phyloP scores from a whole-genome alignment of 306 rosid genomes.

The Potentilla sterilis region DNA sequence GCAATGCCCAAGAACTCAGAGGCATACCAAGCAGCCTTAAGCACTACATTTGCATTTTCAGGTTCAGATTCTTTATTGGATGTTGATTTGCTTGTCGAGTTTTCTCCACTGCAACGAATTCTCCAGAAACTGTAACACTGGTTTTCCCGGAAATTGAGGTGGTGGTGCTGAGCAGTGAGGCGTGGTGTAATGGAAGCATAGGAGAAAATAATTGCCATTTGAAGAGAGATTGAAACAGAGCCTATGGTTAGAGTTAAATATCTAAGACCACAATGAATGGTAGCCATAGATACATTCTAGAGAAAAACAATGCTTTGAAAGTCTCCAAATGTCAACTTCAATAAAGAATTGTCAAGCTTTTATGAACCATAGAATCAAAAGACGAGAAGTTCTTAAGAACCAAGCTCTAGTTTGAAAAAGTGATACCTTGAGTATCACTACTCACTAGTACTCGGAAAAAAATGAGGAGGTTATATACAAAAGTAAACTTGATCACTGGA shows the following conservation, averaged over 20 bases:
- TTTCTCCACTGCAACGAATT: slow-evolving; percentile 57
- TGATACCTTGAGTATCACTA: not conserved
- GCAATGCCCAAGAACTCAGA: slow-evolving; percentile 89
- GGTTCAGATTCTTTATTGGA: slow-evolving; percentile 37
- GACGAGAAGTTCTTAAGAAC: not conserved
- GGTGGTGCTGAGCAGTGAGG: slow-evolving; percentile 21
- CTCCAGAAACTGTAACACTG: slow-evolving; percentile 19
- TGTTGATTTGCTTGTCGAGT: slow-evolving; percentile 33
- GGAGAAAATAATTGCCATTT: slow-evolving; percentile 43
- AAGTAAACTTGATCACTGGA: not conserved
- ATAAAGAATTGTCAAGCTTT: not conserved
- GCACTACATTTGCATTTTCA: slow-evolving; percentile 66
- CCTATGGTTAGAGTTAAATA: slow-evolving; percentile 13
- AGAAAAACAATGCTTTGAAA: not conserved
- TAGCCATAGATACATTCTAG: slow-evolving; percentile 34
- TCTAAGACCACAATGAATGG: slow-evolving; percentile 18
- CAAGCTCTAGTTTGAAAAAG: not conserved
- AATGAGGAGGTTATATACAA: not conserved
- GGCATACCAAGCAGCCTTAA: slow-evolving; percentile 83
- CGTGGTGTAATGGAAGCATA: slow-evolving; percentile 34
- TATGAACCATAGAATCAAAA: not conserved
- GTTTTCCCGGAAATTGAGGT: slow-evolving; percentile 31
- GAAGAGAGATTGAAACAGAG: not conserved
- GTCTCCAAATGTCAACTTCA: not conserved
- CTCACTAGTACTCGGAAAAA: not conserved